These are phyloP conservation scores for Daldinia grandis DNA, from an alignment of 495 filamentous ascomycete genomes.

Conservation along the genomic window DNA sequence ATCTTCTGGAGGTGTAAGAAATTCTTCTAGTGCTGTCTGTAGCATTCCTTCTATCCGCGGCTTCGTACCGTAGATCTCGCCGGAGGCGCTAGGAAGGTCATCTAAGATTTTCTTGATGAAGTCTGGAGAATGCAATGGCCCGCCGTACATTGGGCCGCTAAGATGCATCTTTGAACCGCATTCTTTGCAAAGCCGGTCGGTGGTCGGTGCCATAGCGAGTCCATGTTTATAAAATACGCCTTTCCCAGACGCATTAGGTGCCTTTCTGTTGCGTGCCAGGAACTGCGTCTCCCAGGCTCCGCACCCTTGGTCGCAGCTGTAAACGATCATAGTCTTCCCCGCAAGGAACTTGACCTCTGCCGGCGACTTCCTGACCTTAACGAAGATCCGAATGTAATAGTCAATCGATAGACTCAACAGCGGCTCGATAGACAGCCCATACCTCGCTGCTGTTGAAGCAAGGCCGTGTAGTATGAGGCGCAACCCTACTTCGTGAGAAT, in stretches of 20 bases:
- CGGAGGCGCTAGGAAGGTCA: constrained; percentile 67
- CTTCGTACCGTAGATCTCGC: constrained; percentile 76
- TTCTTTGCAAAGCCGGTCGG: constrained; percentile 72
- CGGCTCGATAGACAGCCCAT: constrained; percentile 91
- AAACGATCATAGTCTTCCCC: constrained; percentile 90
- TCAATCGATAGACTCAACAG: constrained; percentile 92
- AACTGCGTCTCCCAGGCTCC: constrained; percentile 85
- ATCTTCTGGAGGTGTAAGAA: constrained; percentile 50
- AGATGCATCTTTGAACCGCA: constrained; percentile 88
- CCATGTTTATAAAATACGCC: constrained; percentile 75
- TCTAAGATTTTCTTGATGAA: constrained; percentile 82
- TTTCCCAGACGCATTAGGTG: constrained; percentile 72
- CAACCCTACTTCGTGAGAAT: constrained; percentile 89
- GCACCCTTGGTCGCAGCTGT: constrained; percentile 89
- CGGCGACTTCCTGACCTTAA: constrained; percentile 79
- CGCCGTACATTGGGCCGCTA: constrained; percentile 92
- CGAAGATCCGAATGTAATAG: constrained; percentile 92
- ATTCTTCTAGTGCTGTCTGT: constrained; percentile 82
- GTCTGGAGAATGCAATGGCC: constrained; percentile 80
- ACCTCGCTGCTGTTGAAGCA: constrained; percentile 78
- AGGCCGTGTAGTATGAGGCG: constrained; percentile 84
- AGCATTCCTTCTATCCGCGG: constrained; percentile 91
- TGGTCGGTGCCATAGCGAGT: constrained; percentile 71
- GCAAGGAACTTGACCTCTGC: constrained; percentile 87
- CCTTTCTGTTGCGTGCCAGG: constrained; percentile 69